Conservation (phyloP, 805 yeast species). For the Tetrapisispora arboricola region DNA sequence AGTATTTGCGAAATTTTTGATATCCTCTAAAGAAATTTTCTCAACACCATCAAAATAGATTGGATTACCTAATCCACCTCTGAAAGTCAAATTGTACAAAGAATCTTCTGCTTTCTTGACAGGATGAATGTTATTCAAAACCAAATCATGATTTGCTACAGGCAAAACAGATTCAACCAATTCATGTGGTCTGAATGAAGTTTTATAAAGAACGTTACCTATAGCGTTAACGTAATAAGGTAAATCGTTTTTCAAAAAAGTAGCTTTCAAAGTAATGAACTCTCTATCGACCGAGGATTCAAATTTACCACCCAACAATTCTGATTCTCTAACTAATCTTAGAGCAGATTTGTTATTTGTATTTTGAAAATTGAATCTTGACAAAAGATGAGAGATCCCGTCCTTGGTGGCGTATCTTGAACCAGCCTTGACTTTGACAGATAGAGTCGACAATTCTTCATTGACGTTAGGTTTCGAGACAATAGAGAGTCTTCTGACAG, state of each 20-base stretch:
- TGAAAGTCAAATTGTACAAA: constrained; percentile 72
- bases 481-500: constrained; percentile 33
- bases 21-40: constrained; percentile 49
- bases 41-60: constrained; percentile 60
- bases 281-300: constrained; percentile 71
- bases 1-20: constrained; percentile 54
- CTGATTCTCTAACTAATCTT: constrained; percentile 89
- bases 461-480: constrained; percentile 40
- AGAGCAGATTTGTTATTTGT: constrained; percentile 77
- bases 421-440: constrained; percentile 81
- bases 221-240: constrained; percentile 86
- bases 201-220: constrained; percentile 59
- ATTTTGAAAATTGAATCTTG: constrained; percentile 76
- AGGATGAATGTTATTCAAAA: constrained; percentile 42
- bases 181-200: constrained; percentile 77
- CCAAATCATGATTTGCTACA: constrained; percentile 54
- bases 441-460: constrained; percentile 61
- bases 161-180: constrained; percentile 74
- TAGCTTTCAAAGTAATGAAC: constrained; percentile 65
- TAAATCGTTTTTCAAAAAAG: constrained; percentile 76
- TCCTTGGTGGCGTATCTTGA: constrained; percentile 59
- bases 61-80: constrained; percentile 81
- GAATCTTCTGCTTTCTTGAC: constrained; percentile 60
- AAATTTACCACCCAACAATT: constrained; percentile 81
- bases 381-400: constrained; percentile 78